phyloP scores from a whole-genome alignment of 176 grass and related monocot genomes.

The Dactylis glomerata region DNA sequence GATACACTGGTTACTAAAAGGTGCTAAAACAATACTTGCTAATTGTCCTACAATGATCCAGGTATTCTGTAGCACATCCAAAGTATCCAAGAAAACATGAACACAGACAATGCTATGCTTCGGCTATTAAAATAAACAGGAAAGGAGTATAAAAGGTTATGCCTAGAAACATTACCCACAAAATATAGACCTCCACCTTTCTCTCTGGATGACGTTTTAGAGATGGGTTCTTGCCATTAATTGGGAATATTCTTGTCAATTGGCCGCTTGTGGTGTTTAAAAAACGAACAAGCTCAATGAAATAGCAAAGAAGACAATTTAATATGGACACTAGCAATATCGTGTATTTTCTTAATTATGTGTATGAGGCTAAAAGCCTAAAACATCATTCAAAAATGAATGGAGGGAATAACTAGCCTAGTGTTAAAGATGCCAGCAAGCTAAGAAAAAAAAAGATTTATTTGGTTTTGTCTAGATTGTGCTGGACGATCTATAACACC shows the following conservation, averaged over 20 bases:
- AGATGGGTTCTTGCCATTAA: background rate
- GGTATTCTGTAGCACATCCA: background rate
- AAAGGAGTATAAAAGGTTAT: background rate
- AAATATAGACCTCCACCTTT: background rate
- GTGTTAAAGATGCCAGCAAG: background rate
- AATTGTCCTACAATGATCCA: background rate
- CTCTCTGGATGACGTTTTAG: background rate
- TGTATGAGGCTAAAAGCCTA: background rate
- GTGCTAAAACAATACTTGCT: background rate
- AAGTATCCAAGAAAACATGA: background rate
- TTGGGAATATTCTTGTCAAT: background rate
- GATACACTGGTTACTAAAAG: background rate
- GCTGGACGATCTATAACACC: background rate
- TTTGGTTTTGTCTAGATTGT: background rate
- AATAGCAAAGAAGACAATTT: background rate
- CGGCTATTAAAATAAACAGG: background rate
- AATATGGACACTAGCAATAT: background rate
- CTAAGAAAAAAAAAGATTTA: background rate
- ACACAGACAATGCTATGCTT: background rate
- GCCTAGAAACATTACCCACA: background rate
- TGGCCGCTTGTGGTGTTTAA: background rate
- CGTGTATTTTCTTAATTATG: background rate
- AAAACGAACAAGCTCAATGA: background rate
- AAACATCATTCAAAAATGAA: background rate
- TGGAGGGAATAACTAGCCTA: background rate